A percentile compares a stretch with the other conserved stretches of the same genome.
phyloP scores from a whole-genome alignment of 129 eudicot species.

The Chrysanthemum makinoi region DNA sequence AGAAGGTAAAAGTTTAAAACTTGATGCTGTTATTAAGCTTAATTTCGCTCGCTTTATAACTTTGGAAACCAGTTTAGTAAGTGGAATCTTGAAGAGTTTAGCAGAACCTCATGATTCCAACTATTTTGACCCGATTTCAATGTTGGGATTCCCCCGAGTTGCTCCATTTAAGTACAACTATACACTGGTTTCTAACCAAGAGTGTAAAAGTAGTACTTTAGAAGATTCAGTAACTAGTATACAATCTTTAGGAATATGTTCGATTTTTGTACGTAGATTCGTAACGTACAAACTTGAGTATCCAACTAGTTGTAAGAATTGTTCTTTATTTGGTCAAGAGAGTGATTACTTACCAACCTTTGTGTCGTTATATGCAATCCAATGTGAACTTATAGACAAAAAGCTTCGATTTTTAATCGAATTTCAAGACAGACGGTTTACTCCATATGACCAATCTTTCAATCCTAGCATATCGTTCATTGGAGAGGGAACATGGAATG shows the following conservation, averaged over 20 bases:
- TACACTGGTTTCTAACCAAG: conserved; percentile 44
- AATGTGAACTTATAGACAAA: conserved; percentile 37
- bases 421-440: conserved; percentile 32
- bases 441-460: conserved; percentile 27
- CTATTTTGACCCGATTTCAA: conserved; percentile 54
- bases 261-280: conserved; percentile 14
- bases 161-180: conserved; percentile 38
- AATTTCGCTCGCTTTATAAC: conserved; percentile 39
- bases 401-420: conserved; percentile 41
- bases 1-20: conserved; percentile 29
- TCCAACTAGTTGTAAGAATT: conserved; percentile 32
- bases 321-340: conserved; percentile 33
- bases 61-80: conserved; percentile 46
- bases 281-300: conserved; percentile 42
- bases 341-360: conserved; percentile 36
- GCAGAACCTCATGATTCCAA: conserved; percentile 29
- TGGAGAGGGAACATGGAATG: conserved; percentile 81
- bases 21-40: conserved; percentile 59
- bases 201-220: conserved; percentile 17
- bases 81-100: conserved; percentile 60
- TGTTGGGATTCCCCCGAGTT: conserved; percentile 44
- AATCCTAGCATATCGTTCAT: conserved; percentile 37
- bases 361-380: conserved; percentile 42
- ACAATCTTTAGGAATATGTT: conserved; percentile 34
- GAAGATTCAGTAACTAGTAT: conserved; percentile 27